These are phyloP conservation scores for Celoporthe dispersa DNA, from an alignment of 2,329 filamentous ascomycete genomes.

Conservation along the genomic window DNA sequence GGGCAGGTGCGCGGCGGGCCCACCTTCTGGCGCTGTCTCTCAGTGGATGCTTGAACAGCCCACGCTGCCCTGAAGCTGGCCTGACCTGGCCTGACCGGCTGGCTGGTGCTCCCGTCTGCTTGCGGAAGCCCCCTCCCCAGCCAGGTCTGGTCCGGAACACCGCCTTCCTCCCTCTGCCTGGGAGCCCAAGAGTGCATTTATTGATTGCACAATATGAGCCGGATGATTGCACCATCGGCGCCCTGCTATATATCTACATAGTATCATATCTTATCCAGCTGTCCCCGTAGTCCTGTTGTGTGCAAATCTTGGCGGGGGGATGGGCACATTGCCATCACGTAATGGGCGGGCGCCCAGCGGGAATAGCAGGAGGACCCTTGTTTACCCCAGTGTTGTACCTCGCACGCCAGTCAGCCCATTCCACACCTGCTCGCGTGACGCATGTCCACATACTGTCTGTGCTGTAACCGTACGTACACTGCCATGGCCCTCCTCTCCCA, in stretches of 20 bases:
- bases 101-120: not conserved
- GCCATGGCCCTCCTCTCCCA: not conserved
- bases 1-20: not conserved
- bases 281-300: not conserved
- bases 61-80: constrained; percentile 5
- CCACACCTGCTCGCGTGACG: constrained; percentile 14
- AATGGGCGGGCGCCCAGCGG: not conserved
- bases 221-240: not conserved
- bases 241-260: no score
- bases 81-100: not conserved
- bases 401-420: constrained; percentile 13
- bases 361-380: not conserved
- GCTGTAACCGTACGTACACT: not conserved
- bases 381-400: not conserved
- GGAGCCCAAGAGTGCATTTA: not conserved
- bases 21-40: not conserved
- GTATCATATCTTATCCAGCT: not conserved
- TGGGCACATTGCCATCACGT: constrained; percentile 1
- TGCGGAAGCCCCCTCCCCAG: not conserved
- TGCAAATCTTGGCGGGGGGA: not conserved
- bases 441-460: not conserved
- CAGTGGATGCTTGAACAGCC: not conserved
- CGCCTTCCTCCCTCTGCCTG: not conserved
- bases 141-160: not conserved
- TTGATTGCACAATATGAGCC: not conserved